These are phyloP conservation scores for Erodium trifolium DNA, from an alignment of 441 rosid species.

Conservation along the genomic window DNA sequence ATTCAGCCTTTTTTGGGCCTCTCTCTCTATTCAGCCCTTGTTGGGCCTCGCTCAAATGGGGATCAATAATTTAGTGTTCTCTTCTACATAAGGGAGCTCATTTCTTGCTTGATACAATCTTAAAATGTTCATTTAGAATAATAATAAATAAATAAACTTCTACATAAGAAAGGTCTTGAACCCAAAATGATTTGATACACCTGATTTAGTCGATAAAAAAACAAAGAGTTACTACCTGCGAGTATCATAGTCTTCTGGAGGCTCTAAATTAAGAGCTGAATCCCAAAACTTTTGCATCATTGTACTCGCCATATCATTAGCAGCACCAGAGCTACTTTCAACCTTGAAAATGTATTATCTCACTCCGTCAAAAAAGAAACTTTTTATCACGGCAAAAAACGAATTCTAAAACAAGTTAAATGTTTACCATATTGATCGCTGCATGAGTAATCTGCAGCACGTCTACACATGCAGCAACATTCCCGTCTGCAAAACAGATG, in stretches of 20 bases:
- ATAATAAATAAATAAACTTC: no score
- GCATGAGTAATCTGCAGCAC: conserved; percentile 86
- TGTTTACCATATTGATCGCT: conserved; percentile 78
- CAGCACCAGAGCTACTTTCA: conserved; percentile 62
- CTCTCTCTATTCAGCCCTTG: no score
- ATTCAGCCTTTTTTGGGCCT: no score
- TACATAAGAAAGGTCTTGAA: no score
- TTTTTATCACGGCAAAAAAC: background rate
- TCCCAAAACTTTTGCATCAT: conserved; percentile 99
- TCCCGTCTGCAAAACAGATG: conserved; percentile 48
- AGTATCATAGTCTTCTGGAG: conserved; percentile 58
- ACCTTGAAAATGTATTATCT: conserved; percentile 37
- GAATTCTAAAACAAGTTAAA: background rate
- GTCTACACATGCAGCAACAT: conserved; percentile 70
- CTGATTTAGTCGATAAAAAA: no score
- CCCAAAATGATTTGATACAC: no score
- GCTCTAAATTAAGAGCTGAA: conserved; percentile 78
- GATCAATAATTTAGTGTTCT: no score
- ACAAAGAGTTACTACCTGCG: conserved; percentile 41
- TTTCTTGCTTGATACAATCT: no score
- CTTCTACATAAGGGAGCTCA: no score
- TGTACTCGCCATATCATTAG: conserved; percentile 60
- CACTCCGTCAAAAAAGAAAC: background rate
- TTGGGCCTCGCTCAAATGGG: no score
- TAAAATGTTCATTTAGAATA: no score